Conservation (phyloP, 257 asterid genomes). For the Coffea eugenioides region DNA sequence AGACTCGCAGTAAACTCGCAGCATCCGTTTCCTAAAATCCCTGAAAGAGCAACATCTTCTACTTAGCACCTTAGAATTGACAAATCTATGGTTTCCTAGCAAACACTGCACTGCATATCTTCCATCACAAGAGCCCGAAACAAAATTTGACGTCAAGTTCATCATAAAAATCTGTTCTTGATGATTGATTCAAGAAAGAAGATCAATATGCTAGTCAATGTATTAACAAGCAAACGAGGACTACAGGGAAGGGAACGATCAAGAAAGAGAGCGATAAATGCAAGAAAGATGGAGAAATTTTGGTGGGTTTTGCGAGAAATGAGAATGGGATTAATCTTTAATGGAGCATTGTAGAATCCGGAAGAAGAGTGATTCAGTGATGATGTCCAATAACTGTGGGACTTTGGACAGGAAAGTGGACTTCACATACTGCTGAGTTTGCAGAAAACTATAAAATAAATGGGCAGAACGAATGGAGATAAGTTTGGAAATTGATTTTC, state of each 20-base stretch:
- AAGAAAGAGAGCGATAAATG: constrained; percentile 12
- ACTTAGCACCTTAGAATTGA: constrained; percentile 18
- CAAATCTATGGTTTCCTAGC: constrained; percentile 21
- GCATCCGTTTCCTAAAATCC: constrained; percentile 16
- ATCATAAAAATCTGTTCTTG: constrained; percentile 12
- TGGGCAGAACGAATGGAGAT: not conserved
- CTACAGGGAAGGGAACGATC: not conserved
- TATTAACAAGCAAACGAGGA: not conserved
- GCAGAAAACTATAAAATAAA: not conserved
- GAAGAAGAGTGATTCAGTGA: too few relatives aligned
- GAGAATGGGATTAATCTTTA: not conserved
- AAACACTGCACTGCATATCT: constrained; percentile 18
- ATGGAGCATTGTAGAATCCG: not conserved
- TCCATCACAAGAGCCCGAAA: constrained; percentile 29
- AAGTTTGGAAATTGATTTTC: not conserved
- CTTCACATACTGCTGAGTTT: not conserved
- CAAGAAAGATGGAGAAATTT: not conserved
- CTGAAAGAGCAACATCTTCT: constrained; percentile 23
- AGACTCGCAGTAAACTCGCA: constrained; percentile 50
- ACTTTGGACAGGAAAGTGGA: not conserved
- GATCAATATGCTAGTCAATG: not conserved
- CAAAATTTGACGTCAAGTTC: constrained; percentile 32
- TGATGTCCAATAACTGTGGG: not conserved
- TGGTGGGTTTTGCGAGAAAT: not conserved
- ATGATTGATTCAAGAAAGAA: not conserved